phyloP scores from a whole-genome alignment of 805 yeast species.

The Starmerella cellae region DNA sequence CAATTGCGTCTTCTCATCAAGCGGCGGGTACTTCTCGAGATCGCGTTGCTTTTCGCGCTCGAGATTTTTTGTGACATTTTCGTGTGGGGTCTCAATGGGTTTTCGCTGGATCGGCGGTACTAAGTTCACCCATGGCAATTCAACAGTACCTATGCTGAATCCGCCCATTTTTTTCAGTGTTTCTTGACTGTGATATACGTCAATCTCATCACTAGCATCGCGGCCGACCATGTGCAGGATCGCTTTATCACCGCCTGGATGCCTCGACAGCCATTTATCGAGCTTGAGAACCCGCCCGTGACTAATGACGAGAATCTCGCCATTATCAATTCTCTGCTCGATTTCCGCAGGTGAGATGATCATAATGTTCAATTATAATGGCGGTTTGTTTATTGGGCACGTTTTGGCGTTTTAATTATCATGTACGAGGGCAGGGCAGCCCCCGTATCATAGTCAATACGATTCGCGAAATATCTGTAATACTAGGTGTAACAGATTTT shows the following conservation, averaged over 20 bases:
- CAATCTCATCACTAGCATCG: constrained; percentile 85
- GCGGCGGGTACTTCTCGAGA: constrained; percentile 42
- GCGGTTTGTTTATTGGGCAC: no score
- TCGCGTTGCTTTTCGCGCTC: constrained; percentile 43
- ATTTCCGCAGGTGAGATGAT: constrained; percentile 35
- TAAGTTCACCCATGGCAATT: constrained; percentile 55
- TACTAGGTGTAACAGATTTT: no score
- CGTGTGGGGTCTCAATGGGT: constrained; percentile 25
- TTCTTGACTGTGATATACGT: constrained; percentile 60
- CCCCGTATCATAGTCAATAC: no score
- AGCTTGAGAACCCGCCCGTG: constrained; percentile 47
- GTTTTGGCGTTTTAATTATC: no score
- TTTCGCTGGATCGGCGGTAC: constrained; percentile 88
- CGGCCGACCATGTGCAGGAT: constrained; percentile 74
- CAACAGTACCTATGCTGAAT: constrained; percentile 55
- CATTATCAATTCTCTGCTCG: constrained; percentile 47
- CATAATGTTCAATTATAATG: no score
- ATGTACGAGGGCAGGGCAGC: no score
- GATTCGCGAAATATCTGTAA: no score
- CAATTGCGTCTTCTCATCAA: constrained; percentile 57
- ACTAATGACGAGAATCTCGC: constrained; percentile 59
- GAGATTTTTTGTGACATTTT: constrained; percentile 42
- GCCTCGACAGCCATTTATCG: constrained; percentile 55
- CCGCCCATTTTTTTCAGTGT: constrained; percentile 39
- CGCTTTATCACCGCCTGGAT: constrained; percentile 86